Base-by-base conservation (phyloP, 495 filamentous ascomycete genomes). In the Staphylotrichum tortipilum region DNA sequence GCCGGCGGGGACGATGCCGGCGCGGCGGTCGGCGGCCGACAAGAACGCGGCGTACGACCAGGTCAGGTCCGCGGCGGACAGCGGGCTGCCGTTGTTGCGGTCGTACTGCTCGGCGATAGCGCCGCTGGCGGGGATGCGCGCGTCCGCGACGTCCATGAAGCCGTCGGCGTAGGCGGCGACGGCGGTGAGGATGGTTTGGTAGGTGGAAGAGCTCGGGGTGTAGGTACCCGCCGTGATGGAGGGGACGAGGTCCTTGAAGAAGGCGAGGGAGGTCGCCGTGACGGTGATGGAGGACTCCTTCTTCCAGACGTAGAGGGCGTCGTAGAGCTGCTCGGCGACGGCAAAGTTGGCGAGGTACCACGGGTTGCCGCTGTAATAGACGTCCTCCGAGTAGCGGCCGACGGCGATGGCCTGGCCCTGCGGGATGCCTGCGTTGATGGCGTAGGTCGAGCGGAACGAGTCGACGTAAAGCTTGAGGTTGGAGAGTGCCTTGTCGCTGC, bases 41-140 rank as follows among this genome's bases (percentile, higher is more conserved):
- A 82, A 56, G 66, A 84, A 82, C n/a, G 79, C 66, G 3, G 79
- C 77, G 57, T 80, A 84, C 11, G 78, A 84, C 83, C 83, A 87
- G 14, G 83, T 86, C 14, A 86, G 67, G 56, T 84, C 70, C 10
- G 67, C 50, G 8, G 82, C 83, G 1, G 78, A 79, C n/a, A 78
- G 51, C 9, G 73, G 74, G 0, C 52, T 44, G 36, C 82, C 82
- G 44, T 61, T 64, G 36, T 64, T 58, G 48, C 71, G 74, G 58
- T 74, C 67, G 53, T 70, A 85, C 55, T 86, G 82, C 61, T 86
- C 83, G 10, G 76, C 62, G 11, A 85, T 49, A 7, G 74, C 72
- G 17, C 83, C 83, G 50, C 76, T 73, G 18, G 68, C 37, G 24
- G 41, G 65, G 24, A 59, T 74, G 66, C 72, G 79, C 54, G 73